These are phyloP conservation scores for Phytopythium chamaehyphon DNA, from an alignment of 352 stramenopile species.

Conservation along the genomic window DNA sequence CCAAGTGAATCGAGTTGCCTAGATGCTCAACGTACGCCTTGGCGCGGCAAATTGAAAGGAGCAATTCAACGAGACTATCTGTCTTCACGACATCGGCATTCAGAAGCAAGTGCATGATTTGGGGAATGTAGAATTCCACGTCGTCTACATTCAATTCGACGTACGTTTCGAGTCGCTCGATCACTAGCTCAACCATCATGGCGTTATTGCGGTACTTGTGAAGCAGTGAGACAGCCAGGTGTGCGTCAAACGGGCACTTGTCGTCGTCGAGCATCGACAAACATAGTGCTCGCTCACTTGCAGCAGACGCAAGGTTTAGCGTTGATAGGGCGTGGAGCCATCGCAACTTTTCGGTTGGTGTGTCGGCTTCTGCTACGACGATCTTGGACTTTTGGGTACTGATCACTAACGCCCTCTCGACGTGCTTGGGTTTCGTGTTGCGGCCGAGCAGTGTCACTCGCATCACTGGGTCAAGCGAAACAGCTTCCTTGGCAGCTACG, in stretches of 20 bases:
- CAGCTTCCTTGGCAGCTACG: conserved; percentile 55
- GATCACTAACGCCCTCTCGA: conserved; percentile 61
- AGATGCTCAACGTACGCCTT: conserved; percentile 76
- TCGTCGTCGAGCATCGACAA: conserved; percentile 49
- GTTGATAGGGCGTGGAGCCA: conserved; percentile 72
- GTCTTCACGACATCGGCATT: conserved; percentile 57
- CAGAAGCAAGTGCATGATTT: conserved; percentile 73
- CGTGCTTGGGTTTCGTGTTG: conserved; percentile 12
- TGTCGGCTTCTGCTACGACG: conserved; percentile 63
- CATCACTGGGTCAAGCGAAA: conserved; percentile 54
- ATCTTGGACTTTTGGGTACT: conserved; percentile 74
- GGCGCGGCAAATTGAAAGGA: conserved; percentile 77
- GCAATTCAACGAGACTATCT: conserved; percentile 61
- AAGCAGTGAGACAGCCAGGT: conserved; percentile 60
- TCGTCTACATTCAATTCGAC: conserved; percentile 66
- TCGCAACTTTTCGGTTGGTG: conserved; percentile 64
- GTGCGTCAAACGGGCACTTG: conserved; percentile 45
- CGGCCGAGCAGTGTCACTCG: conserved; percentile 41
- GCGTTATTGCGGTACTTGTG: conserved; percentile 75
- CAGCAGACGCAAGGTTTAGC: conserved; percentile 47
- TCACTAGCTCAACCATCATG: conserved; percentile 51
- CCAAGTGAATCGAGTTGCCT: conserved; percentile 77
- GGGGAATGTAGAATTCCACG: conserved; percentile 80
- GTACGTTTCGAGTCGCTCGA: conserved; percentile 63
- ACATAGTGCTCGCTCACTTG: conserved; percentile 54